These are phyloP conservation scores for Solanum piurae DNA, from an alignment of 257 asterid species.

Conservation along the genomic window DNA sequence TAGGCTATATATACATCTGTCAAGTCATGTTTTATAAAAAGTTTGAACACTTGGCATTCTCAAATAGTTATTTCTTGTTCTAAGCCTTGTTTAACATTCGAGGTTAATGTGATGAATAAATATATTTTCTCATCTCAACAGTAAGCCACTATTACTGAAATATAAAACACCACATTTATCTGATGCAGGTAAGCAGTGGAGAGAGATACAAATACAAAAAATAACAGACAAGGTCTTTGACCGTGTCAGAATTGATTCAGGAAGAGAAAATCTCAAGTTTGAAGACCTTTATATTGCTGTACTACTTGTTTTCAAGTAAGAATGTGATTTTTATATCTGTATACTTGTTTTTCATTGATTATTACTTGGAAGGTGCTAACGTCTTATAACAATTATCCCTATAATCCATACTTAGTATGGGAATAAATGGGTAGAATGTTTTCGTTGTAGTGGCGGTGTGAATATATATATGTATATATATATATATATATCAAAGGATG, in stretches of 20 bases:
- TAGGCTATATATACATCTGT: neutral
- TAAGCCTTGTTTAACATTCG: neutral
- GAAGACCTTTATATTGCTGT: constrained; percentile 88
- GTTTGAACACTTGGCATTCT: neutral
- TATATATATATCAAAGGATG: too few relatives aligned
- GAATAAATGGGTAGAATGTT: too few relatives aligned
- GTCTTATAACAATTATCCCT: neutral
- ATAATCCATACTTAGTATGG: too few relatives aligned
- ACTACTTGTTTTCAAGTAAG: constrained; percentile 60
- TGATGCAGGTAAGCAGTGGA: constrained; percentile 73
- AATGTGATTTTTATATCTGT: too few relatives aligned
- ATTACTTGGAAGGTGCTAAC: neutral
- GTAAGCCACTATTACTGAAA: neutral
- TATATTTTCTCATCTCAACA: neutral
- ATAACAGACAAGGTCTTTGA: constrained; percentile 61
- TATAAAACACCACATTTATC: neutral
- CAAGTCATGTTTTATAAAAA: neutral
- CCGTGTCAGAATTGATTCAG: constrained; percentile 45
- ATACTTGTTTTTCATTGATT: neutral
- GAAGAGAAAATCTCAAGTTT: constrained; percentile 43
- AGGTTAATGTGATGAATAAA: neutral
- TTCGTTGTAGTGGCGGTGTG: too few relatives aligned
- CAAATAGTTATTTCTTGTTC: neutral
- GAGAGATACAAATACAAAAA: constrained; percentile 41
- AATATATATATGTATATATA: too few relatives aligned